Percentiles rank a stretch among this genome's conserved stretches.
Evolutionary conservation across 2,329 filamentous ascomycete genomes (phyloP).

Genomic region (Beauveria rudraprayagi): DNA sequence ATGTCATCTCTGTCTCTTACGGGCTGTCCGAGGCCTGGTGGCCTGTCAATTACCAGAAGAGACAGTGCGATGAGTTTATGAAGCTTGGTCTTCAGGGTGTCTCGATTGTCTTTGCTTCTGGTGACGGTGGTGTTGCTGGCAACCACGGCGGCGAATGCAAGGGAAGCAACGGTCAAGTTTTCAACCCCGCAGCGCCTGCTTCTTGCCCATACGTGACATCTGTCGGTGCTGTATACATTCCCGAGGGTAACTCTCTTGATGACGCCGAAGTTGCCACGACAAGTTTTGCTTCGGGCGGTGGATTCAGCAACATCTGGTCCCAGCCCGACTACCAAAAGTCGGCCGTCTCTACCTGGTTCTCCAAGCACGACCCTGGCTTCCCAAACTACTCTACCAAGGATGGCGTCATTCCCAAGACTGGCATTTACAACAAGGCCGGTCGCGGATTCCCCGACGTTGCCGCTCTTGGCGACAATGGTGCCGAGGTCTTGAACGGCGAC

Average conservation of each 20-base stretch:
- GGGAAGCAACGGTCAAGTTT: slow-evolving; percentile 12
- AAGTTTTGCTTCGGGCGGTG: slow-evolving; percentile 26
- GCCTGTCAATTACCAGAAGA: slow-evolving; percentile 37
- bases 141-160: slow-evolving; percentile 13
- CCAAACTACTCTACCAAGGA: slow-evolving; percentile 22
- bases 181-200: slow-evolving; percentile 29
- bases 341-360: slow-evolving; percentile 29
- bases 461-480: slow-evolving; percentile 37
- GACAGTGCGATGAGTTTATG: slow-evolving; percentile 35
- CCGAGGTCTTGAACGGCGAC: slow-evolving; percentile 27
- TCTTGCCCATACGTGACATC: slow-evolving; percentile 38
- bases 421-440: slow-evolving; percentile 31
- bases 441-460: slow-evolving; percentile 32
- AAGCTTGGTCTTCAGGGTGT: slow-evolving; percentile 37
- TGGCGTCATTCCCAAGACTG: slow-evolving; percentile 27
- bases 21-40: slow-evolving; percentile 39
- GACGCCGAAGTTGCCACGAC: slow-evolving; percentile 36
- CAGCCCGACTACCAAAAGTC: slow-evolving; percentile 38
- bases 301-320: slow-evolving; percentile 34
- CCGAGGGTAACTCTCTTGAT: slow-evolving; percentile 31
- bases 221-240: slow-evolving; percentile 43
- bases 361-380: slow-evolving; percentile 29
- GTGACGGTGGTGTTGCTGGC: slow-evolving; percentile 30
- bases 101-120: slow-evolving; percentile 32
- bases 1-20: slow-evolving; percentile 35